Conservation (phyloP, 78 protist genomes). For the Tieghemostelium lacteum region DNA sequence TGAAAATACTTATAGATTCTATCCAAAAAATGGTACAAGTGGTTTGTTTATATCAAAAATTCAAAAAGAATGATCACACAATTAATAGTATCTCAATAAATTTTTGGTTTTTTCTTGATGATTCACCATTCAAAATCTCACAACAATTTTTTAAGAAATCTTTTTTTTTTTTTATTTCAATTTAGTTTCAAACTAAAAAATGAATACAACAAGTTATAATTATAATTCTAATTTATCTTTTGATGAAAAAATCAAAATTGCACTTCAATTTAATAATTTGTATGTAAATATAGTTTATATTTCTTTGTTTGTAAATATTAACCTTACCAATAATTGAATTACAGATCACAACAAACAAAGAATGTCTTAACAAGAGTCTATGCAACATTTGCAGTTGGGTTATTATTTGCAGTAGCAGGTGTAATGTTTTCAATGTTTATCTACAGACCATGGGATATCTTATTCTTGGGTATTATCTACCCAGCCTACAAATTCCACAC, state of each 20-base stretch:
- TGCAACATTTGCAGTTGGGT: not conserved
- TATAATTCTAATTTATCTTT: not conserved
- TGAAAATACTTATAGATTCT: constrained; percentile 66
- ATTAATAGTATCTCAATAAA: too few relatives aligned
- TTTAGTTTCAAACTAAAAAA: not conserved
- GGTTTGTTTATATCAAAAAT: constrained; percentile 78
- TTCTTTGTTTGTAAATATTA: too few relatives aligned
- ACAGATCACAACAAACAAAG: constrained; percentile 3
- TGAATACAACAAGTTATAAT: not conserved
- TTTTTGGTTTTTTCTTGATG: too few relatives aligned
- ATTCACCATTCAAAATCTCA: too few relatives aligned
- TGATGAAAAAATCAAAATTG: not conserved
- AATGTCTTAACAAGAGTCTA: constrained; percentile 16
- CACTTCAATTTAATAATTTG: constrained; percentile 11
- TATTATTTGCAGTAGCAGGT: not conserved
- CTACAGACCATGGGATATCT: not conserved
- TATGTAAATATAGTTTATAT: not conserved
- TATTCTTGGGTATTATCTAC: not conserved
- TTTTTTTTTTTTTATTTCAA: too few relatives aligned
- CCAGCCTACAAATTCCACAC: too few relatives aligned
- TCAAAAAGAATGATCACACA: constrained; percentile 24
- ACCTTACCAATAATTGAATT: too few relatives aligned
- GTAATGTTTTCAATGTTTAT: not conserved
- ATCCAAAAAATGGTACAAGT: constrained; percentile 77
- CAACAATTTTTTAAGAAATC: too few relatives aligned